Conservation (phyloP, 352 stramenopile genomes). For the Globisporangium alternatum region DNA sequence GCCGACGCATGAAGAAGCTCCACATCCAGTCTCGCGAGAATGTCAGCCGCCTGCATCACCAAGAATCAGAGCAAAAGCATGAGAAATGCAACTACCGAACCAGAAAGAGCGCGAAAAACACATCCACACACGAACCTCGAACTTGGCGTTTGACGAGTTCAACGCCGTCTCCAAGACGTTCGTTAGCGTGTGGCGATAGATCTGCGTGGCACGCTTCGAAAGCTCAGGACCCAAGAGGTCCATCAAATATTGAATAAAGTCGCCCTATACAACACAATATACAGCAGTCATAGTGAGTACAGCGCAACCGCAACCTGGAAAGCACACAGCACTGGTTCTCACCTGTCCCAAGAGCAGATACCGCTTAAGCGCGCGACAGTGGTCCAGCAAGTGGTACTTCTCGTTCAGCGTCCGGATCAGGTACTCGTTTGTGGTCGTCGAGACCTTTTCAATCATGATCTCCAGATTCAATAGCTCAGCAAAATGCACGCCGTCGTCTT, state of each 20-base stretch:
- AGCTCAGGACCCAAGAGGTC: slow-evolving; percentile 90
- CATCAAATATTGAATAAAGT: slow-evolving; percentile 97
- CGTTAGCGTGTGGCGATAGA: slow-evolving; percentile 95
- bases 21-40: slow-evolving; percentile 92
- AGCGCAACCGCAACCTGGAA: too few species aligned
- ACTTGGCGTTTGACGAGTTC: slow-evolving; percentile 95
- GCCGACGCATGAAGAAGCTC: slow-evolving; percentile 83
- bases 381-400: slow-evolving; percentile 92
- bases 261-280: slow-evolving; percentile 53
- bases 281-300: not conserved
- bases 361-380: slow-evolving; percentile 95
- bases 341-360: slow-evolving; percentile 98
- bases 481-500: slow-evolving; percentile 66
- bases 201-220: slow-evolving; percentile 83
- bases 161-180: slow-evolving; percentile 94
- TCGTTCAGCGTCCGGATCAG: slow-evolving; percentile 91
- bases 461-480: slow-evolving; percentile 68
- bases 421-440: slow-evolving; percentile 83
- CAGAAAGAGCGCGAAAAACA: not conserved
- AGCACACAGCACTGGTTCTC: not conserved
- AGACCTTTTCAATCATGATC: slow-evolving; percentile 76
- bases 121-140: slow-evolving; percentile 60
- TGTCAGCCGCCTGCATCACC: slow-evolving; percentile 67
- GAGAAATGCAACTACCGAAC: not conserved
- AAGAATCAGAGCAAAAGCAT: not conserved